Percentiles rank a stretch among this genome's conserved stretches.
These are phyloP conservation scores for Nannizzia gypsea DNA, from an alignment of 2,329 filamentous ascomycete species.

Conservation along the genomic window DNA sequence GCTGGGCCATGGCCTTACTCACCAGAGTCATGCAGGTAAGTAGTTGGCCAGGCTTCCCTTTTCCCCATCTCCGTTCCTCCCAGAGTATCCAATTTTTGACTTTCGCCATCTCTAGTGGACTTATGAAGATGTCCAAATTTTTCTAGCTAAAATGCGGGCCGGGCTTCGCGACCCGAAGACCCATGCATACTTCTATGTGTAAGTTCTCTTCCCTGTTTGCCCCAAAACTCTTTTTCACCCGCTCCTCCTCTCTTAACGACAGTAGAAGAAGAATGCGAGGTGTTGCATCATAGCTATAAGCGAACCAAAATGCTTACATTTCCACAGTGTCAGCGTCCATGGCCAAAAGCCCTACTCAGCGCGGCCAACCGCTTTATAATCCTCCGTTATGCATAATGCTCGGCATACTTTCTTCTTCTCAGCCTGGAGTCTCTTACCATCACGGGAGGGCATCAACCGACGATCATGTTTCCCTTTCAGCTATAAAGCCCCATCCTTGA, in stretches of 20 bases:
- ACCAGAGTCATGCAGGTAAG: conserved; percentile 8
- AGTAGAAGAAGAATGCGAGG: background rate
- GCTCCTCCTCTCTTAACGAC: background rate
- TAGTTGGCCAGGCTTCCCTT: background rate
- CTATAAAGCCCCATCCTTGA: background rate
- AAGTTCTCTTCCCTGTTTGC: background rate
- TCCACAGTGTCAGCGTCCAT: background rate
- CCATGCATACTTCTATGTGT: conserved; percentile 15
- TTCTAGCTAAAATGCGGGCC: conserved; percentile 19
- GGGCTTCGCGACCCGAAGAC: conserved; percentile 16
- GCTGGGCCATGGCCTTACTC: conserved; percentile 9
- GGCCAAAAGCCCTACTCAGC: background rate
- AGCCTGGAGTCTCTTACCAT: background rate
- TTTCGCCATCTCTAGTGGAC: conserved; percentile 13
- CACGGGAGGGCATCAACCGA: background rate
- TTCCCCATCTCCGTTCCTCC: conserved; percentile 14
- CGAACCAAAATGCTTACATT: background rate
- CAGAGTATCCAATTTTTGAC: background rate
- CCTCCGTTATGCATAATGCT: background rate
- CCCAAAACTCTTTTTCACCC: background rate
- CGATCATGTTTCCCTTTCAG: background rate
- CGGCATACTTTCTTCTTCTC: background rate
- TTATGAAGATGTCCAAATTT: conserved; percentile 17
- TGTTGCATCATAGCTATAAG: background rate
- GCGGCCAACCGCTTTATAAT: background rate